Conservation (phyloP, 2,329 filamentous ascomycete genomes). For the Colletotrichum sp. region DNA sequence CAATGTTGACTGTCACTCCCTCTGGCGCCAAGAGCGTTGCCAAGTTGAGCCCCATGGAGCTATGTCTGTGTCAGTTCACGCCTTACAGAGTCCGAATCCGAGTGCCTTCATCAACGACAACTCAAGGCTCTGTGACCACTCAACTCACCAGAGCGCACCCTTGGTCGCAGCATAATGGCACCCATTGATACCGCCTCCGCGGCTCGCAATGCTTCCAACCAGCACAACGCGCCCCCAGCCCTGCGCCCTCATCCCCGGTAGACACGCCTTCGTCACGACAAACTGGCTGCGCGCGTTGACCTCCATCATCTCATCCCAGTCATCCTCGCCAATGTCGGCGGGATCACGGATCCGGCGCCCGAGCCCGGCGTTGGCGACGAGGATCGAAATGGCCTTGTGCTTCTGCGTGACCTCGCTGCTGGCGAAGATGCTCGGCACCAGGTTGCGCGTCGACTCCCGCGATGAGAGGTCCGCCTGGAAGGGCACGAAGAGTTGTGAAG, state of each 20-base stretch:
- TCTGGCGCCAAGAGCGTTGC: conserved; percentile 35
- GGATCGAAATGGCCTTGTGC: conserved; percentile 33
- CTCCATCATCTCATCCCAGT: conserved; percentile 41
- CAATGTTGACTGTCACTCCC: conserved; percentile 38
- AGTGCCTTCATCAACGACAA: no score
- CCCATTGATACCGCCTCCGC: conserved; percentile 37
- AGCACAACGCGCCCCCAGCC: conserved; percentile 36
- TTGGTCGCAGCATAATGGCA: conserved; percentile 40
- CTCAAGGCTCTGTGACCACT: neutral
- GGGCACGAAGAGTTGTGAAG: conserved; percentile 31
- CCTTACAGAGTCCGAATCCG: neutral
- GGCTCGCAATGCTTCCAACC: conserved; percentile 37
- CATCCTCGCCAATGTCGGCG: conserved; percentile 35
- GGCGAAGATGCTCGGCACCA: conserved; percentile 26
- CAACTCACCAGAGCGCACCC: conserved; percentile 25
- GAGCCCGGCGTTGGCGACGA: conserved; percentile 36
- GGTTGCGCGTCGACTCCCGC: conserved; percentile 27
- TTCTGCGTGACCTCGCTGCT: conserved; percentile 18
- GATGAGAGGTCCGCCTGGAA: conserved; percentile 31
- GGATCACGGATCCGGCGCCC: conserved; percentile 38
- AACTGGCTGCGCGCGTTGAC: conserved; percentile 38
- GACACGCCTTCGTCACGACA: conserved; percentile 35
- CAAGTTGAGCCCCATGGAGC: conserved; percentile 39
- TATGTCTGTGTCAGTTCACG: conserved; percentile 5
- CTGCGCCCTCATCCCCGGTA: conserved; percentile 34